Evolutionary conservation across 768 basidiomycete genomes (phyloP).

Genomic region (Amanita inopinata): DNA sequence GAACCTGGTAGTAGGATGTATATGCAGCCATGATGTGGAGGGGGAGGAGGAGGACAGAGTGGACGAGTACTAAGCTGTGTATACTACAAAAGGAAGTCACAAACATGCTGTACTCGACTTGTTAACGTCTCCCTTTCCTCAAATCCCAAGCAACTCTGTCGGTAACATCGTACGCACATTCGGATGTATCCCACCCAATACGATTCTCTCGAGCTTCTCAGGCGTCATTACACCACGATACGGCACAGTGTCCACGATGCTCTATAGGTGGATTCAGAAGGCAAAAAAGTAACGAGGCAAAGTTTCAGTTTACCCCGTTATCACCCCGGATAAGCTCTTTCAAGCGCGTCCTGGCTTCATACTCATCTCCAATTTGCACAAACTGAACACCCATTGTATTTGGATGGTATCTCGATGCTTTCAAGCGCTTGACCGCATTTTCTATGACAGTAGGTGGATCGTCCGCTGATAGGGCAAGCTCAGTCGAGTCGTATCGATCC

Average conservation of each 20-base stretch:
- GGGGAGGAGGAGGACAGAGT: not conserved
- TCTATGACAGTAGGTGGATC: constrained; percentile 14
- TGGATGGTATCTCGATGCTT: constrained; percentile 19
- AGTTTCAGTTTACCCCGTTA: constrained; percentile 15
- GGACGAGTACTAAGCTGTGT: not conserved
- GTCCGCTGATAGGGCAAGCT: constrained; percentile 10
- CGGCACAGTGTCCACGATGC: constrained; percentile 22
- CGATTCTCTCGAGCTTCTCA: constrained; percentile 20
- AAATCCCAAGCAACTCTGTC: no score
- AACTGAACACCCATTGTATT: constrained; percentile 24
- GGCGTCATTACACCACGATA: constrained; percentile 19
- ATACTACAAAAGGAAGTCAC: not conserved
- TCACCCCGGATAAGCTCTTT: constrained; percentile 18
- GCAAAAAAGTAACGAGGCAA: not conserved
- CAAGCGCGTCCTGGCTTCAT: constrained; percentile 14
- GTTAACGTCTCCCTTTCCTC: no score
- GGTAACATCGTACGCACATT: constrained; percentile 16
- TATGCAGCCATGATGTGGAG: constrained; percentile 6
- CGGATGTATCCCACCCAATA: constrained; percentile 25
- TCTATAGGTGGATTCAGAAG: constrained; percentile 12
- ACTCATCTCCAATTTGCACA: constrained; percentile 23
- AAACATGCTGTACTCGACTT: no score
- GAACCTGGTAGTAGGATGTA: constrained; percentile 7
- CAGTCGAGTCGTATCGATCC: not conserved
- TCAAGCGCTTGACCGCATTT: constrained; percentile 17